These are phyloP conservation scores for Thalassia testudinum DNA, from an alignment of 116 monocot species.

Conservation along the genomic window DNA sequence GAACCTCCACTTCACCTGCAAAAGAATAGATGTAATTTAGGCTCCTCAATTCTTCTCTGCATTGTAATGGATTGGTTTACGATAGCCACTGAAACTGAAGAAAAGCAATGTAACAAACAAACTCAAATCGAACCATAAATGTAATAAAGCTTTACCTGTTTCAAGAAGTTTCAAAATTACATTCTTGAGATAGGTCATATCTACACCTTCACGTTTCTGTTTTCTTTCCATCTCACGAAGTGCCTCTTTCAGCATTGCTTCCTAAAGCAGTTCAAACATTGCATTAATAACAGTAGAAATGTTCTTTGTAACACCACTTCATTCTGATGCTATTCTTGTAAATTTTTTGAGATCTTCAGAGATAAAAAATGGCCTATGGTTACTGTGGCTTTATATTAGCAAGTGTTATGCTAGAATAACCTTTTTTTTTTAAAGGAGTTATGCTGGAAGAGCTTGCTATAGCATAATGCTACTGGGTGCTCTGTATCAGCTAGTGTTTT, in stretches of 20 bases:
- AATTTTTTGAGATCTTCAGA: no score
- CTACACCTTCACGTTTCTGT: constrained; percentile 86
- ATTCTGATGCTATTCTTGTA: no score
- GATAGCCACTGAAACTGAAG: background rate
- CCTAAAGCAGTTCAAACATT: constrained; percentile 20
- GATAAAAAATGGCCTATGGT: no score
- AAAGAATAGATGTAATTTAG: background rate
- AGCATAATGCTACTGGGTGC: no score
- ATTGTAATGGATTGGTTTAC: no score
- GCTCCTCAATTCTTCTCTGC: background rate
- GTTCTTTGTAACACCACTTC: no score
- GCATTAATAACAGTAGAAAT: background rate
- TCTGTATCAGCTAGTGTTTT: no score
- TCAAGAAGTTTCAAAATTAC: constrained; percentile 92
- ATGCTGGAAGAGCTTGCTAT: no score
- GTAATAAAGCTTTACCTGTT: constrained; percentile 40
- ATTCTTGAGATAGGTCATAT: constrained; percentile 97
- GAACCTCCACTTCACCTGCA: constrained; percentile 81
- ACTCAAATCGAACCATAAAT: background rate
- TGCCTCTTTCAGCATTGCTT: constrained; percentile 82
- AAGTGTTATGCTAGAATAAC: no score
- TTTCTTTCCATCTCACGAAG: constrained; percentile 83
- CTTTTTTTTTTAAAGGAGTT: no score
- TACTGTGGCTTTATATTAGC: no score
- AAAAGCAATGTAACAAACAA: background rate